Evolutionary conservation across 2,329 filamentous ascomycete species (phyloP).

Genomic region (Achaetomium macrosporum): DNA sequence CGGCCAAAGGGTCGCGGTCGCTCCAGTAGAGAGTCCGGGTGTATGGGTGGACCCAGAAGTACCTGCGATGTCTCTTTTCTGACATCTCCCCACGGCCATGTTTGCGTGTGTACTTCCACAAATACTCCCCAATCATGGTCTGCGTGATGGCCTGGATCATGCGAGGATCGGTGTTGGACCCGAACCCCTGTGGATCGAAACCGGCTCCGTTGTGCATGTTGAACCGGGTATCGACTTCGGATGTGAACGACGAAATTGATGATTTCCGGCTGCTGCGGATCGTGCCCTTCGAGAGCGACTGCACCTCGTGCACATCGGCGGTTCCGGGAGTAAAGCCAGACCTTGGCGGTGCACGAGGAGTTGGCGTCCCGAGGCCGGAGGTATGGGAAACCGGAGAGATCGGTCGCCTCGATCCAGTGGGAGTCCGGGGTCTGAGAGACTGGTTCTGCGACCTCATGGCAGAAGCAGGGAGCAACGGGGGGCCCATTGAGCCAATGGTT

Average conservation of each 20-base stretch:
- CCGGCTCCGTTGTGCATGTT: slow-evolving; percentile 61
- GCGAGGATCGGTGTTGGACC: slow-evolving; percentile 76
- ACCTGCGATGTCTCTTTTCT: slow-evolving; percentile 81
- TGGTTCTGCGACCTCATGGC: slow-evolving; percentile 43
- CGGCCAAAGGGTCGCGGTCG: slow-evolving; percentile 74
- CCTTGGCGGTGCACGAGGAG: slow-evolving; percentile 45
- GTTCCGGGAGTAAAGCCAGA: slow-evolving; percentile 43
- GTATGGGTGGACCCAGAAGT: slow-evolving; percentile 99
- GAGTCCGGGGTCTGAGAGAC: slow-evolving; percentile 53
- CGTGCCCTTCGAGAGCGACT: slow-evolving; percentile 42
- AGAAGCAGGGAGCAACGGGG: slow-evolving; percentile 77
- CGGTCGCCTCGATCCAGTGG: slow-evolving; percentile 44
- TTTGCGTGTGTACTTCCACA: slow-evolving; percentile 99
- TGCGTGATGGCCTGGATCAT: slow-evolving; percentile 99
- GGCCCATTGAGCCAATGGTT: slow-evolving; percentile 59
- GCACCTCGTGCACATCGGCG: slow-evolving; percentile 42
- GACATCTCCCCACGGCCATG: slow-evolving; percentile 85
- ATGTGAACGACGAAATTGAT: slow-evolving; percentile 91
- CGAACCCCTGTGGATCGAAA: slow-evolving; percentile 53
- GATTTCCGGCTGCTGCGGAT: slow-evolving; percentile 58
- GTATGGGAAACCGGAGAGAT: slow-evolving; percentile 41
- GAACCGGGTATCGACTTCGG: slow-evolving; percentile 87
- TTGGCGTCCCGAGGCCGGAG: slow-evolving; percentile 50
- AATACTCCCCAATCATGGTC: slow-evolving; percentile 97
- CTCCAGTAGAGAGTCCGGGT: slow-evolving; percentile 97